Conservation (phyloP, 1,284 basidiomycete species). For the Mycocalia duriaeana region DNA sequence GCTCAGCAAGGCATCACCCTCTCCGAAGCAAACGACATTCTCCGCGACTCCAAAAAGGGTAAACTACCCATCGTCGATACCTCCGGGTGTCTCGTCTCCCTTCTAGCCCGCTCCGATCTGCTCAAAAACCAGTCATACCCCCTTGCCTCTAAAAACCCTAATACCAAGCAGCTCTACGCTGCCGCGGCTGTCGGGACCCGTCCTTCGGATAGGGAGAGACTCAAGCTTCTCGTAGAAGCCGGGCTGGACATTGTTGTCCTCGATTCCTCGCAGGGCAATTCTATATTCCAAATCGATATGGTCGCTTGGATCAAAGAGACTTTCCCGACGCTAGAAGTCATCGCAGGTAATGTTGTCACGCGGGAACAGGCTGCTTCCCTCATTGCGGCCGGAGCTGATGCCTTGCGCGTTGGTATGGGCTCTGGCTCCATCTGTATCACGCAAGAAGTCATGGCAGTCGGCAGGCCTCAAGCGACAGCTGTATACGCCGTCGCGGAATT, state of each 20-base stretch:
- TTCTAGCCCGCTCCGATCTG: conserved; percentile 92
- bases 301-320: conserved; percentile 90
- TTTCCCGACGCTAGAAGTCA: conserved; percentile 83
- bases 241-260: conserved; percentile 94
- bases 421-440: conserved; percentile 99
- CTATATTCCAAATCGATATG: conserved; percentile 92
- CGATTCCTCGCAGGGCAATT: conserved; percentile 97
- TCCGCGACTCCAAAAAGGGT: conserved; percentile 96
- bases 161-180: conserved; percentile 94
- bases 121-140: conserved; percentile 99
- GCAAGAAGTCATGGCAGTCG: conserved; percentile 99
- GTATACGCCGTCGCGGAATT: conserved; percentile 96
- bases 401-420: conserved; percentile 94
- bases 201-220: conserved; percentile 82
- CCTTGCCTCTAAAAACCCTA: conserved; percentile 87
- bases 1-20: conserved; percentile 86
- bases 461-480: conserved; percentile 95
- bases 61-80: conserved; percentile 89
- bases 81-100: conserved; percentile 73
- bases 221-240: conserved; percentile 85
- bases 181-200: conserved; percentile 97
- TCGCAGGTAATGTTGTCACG: conserved; percentile 97
- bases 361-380: conserved; percentile 95
- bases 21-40: conserved; percentile 87
- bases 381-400: conserved; percentile 94